Base-by-base conservation (phyloP, 257 asterid species). In the Anisodus tanguticus region DNA sequence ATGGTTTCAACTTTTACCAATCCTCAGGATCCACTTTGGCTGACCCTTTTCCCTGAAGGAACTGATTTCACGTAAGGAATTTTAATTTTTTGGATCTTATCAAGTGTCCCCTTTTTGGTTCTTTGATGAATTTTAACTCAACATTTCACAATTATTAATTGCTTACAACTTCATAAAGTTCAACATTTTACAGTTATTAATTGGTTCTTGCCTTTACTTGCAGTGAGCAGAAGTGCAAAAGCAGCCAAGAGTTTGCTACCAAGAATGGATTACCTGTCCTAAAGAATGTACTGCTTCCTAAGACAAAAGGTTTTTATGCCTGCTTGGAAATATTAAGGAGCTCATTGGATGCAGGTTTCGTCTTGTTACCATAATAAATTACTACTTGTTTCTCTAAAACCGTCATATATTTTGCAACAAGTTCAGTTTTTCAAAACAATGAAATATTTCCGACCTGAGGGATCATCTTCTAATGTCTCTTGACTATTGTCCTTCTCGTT, bases 21-120 rank as follows among this genome's bases (percentile, higher is more conserved):
- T 86, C 92, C 93, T 58, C 87, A 62, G 19, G 95, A 92, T 88
- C 91, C 92, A 70, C 89, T 95, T 39, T 95, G 98, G 98, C 97
- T 95, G 82, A 97, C 92, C 79, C 85, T 95, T 86, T 95, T 95
- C 76, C 98, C 98, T 0, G 98, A 95, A 91, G 98, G 97, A 90
- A 93, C 97, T 31, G 98, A 95, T 92, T 95, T 92, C 92, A 95
- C 94, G 98, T 93, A 90, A 22, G 83, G 35, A 60, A 60, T n/a
- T 17, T 7, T 60, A 58, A 58, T 58, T 58, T 26, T 58, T 57
- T 4, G 35, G n/a, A 60, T 17, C 67, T 60, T 60, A 60, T 59
- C 10, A 59, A 59, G 8, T 16, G 66, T 59, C 9, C 16, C 10
- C 6, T 59, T 59, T 5, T 59, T 59, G 8, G 3, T 54, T 54